These are phyloP conservation scores for Marchantia polymorpha DNA, from an alignment of 225 moss, liverwort and hornwort genomes.

Conservation along the genomic window DNA sequence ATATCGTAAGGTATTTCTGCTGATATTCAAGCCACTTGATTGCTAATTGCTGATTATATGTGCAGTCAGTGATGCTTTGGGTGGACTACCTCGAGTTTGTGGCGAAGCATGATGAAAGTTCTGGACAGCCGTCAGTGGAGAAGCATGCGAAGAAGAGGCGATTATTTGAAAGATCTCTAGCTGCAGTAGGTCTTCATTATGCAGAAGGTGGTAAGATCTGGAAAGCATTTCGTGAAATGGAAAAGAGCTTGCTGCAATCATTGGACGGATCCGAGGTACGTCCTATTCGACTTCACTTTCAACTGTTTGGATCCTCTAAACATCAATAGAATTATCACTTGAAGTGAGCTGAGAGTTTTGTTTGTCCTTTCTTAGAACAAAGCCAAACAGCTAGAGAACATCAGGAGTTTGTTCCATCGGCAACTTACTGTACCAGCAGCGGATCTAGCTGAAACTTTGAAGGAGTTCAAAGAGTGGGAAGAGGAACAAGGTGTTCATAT, in stretches of 20 bases:
- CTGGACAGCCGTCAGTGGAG: constrained; percentile 58
- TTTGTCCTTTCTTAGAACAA: constrained; percentile 47
- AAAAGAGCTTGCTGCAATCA: constrained; percentile 58
- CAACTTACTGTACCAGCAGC: constrained; percentile 75
- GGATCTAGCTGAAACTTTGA: constrained; percentile 53
- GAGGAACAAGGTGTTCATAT: constrained; percentile 57
- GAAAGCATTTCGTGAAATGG: constrained; percentile 93
- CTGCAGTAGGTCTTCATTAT: constrained; percentile 82
- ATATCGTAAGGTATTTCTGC: too few species aligned
- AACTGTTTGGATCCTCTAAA: background rate
- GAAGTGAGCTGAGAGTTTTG: background rate
- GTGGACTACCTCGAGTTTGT: constrained; percentile 79
- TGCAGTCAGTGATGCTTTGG: constrained; percentile 84
- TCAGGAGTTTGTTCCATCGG: constrained; percentile 75
- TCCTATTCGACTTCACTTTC: background rate
- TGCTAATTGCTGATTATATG: background rate
- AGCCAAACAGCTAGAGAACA: constrained; percentile 62
- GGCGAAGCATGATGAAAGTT: constrained; percentile 62
- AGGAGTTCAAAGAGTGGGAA: constrained; percentile 91
- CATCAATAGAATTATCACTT: background rate
- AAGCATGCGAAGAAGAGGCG: constrained; percentile 76
- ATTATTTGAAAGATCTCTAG: constrained; percentile 76
- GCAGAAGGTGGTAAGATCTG: constrained; percentile 83
- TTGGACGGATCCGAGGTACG: constrained; percentile 66
- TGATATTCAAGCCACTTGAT: too few species aligned